These are phyloP conservation scores for Rhodotorula sp. DNA, from an alignment of 1,284 basidiomycete species.

Conservation along the genomic window DNA sequence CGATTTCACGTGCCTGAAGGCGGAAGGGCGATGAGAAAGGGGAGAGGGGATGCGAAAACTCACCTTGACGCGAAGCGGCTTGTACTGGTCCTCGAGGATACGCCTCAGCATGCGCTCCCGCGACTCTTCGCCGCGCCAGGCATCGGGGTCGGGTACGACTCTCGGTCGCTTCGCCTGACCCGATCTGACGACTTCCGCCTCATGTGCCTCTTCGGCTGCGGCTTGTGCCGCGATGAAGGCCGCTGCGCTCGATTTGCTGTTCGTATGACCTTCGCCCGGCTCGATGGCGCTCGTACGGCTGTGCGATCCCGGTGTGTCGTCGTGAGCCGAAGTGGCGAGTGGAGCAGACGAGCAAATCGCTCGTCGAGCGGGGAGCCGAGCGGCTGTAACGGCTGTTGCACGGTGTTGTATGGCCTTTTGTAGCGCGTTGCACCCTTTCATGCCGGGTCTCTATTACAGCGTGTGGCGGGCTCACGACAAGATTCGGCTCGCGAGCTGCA, in stretches of 20 bases:
- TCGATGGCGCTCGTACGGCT: too few species aligned
- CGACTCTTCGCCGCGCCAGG: conserved; percentile 37
- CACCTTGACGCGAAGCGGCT: conserved; percentile 37
- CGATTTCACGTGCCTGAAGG: neutral
- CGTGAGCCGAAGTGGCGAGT: too few species aligned
- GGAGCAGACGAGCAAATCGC: neutral
- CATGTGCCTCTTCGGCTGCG: conserved; percentile 5
- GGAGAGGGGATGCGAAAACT: neutral
- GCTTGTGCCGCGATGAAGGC: conserved; percentile 25
- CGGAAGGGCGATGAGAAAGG: too few species aligned
- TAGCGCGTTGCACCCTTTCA: neutral
- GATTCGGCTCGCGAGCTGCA: too few species aligned
- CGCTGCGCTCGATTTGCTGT: neutral
- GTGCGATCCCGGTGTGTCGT: too few species aligned
- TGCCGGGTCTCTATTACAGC: neutral
- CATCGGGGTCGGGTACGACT: conserved; percentile 15
- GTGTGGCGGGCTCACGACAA: neutral
- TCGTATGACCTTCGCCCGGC: neutral
- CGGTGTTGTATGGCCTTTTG: neutral
- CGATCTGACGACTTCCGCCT: neutral
- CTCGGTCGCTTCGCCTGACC: conserved; percentile 1
- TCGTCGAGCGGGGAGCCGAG: neutral
- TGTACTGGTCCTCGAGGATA: conserved; percentile 37
- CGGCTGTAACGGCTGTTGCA: neutral
- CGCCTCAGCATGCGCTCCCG: conserved; percentile 26